Base-by-base conservation (phyloP, 2,329 filamentous ascomycete species). In the Pezicula neosporulosa region DNA sequence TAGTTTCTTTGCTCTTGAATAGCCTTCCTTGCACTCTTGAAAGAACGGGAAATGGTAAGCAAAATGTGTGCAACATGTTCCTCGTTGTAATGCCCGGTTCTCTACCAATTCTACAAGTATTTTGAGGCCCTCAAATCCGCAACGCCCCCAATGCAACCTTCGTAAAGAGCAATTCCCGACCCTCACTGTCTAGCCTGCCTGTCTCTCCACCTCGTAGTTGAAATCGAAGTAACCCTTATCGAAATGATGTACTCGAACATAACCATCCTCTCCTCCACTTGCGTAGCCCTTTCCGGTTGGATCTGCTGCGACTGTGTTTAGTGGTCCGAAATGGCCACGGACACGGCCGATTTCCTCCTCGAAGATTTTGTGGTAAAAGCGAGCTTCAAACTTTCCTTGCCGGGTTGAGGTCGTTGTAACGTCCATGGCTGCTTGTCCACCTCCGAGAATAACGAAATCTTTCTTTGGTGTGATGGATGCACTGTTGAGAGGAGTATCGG, bases 341-440 rank as follows among this genome's bases (percentile, higher is more conserved):
- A 99, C 94, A 78, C 94, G 87, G 63, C 94, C 94, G 66, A 97
- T 93, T 78, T 99, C 94, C 73, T 99, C 93, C 75, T 96, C 91
- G 71, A 99, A 97, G 71, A 99, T 87, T 82, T 96, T 97, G 86
- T 99, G 94, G 81, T 97, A 99, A 82, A 99, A 99, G 60, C 94
- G 86, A 42, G 94, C 94, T 75, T 99, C 94, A 78, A 99, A 99
- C 77, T 97, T 97, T 76, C 94, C 94, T 80, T 99, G 94, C 61
- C 94, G 85, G 46, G 91, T 86, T 33, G 87, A 87, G 47, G 94
- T 97, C 49, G 90, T 95, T 53, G 94, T 99, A 73, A 99, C 94
- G 69, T 97, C 93, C 90, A 97, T 97, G 68, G 94, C 94, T 59
- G 92, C 94, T 77, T 99, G 94, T 64, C 94, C 94, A 83, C 94